These are phyloP conservation scores for Phoma sp. DNA, from an alignment of 2,329 filamentous ascomycete genomes.

Conservation along the genomic window DNA sequence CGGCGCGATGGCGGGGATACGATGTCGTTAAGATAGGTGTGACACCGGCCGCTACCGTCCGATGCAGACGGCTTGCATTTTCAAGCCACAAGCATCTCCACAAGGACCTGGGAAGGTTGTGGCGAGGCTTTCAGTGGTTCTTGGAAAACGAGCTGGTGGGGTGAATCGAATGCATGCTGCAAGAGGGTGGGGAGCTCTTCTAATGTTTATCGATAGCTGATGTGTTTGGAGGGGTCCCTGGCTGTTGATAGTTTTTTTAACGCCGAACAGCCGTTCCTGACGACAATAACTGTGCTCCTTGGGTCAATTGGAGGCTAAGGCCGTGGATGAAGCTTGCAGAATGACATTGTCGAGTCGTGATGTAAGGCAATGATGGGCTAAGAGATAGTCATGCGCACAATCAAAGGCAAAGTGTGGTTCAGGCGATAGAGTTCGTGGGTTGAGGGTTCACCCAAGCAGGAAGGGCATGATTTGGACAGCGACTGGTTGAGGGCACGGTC, in stretches of 20 bases:
- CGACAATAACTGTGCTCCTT: not conserved
- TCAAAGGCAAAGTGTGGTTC: not conserved
- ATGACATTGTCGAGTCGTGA: not conserved
- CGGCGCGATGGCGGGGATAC: constrained; percentile 2
- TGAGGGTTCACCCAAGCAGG: not conserved
- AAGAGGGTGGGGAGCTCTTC: constrained; percentile 25
- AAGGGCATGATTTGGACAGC: not conserved
- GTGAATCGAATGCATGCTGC: constrained; percentile 27
- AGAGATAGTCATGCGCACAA: not conserved
- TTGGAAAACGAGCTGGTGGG: constrained; percentile 14
- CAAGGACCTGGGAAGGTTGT: not conserved
- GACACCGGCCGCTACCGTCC: constrained; percentile 38
- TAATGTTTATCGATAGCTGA: not conserved
- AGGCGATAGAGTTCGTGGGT: constrained; percentile 8
- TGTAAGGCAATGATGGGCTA: not conserved
- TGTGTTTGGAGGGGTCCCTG: not conserved
- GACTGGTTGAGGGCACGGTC: not conserved
- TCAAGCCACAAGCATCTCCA: constrained; percentile 6
- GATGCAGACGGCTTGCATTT: constrained; percentile 8
- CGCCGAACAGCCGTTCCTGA: not conserved
- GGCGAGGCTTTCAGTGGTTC: constrained; percentile 6
- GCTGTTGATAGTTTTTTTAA: not conserved
- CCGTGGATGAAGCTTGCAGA: not conserved
- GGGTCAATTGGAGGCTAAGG: not conserved
- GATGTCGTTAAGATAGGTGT: constrained; percentile 13